These are phyloP conservation scores for Phytophthora pini DNA, from an alignment of 352 stramenopile species.

Conservation along the genomic window DNA sequence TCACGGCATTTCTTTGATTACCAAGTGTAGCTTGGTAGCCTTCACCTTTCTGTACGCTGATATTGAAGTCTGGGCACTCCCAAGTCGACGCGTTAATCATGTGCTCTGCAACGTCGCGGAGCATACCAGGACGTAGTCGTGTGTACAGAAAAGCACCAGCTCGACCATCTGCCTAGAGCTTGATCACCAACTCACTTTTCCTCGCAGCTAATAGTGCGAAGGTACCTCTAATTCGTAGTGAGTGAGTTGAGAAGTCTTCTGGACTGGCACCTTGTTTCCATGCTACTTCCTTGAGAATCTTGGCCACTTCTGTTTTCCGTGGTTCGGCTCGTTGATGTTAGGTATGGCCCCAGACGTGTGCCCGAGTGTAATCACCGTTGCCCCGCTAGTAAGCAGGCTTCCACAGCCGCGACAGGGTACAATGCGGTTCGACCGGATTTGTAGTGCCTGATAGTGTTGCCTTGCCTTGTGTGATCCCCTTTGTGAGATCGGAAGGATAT, in stretches of 20 bases:
- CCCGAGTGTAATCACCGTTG: not conserved
- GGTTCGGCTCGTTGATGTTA: not conserved
- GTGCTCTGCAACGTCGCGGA: constrained; percentile 21
- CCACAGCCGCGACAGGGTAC: constrained; percentile 21
- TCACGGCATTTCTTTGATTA: too few relatives aligned
- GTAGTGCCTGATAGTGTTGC: constrained; percentile 20
- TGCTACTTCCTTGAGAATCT: constrained; percentile 26
- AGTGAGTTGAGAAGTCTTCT: constrained; percentile 2
- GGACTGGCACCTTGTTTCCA: constrained; percentile 1
- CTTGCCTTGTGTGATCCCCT: constrained; percentile 8
- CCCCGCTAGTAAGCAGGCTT: not conserved
- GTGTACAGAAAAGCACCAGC: constrained; percentile 36
- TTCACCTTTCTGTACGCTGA: too few relatives aligned
- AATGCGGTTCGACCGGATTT: constrained; percentile 1
- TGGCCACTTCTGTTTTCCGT: constrained; percentile 11
- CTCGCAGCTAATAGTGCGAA: constrained; percentile 30
- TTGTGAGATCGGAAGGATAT: constrained; percentile 13
- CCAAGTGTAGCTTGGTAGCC: too few relatives aligned
- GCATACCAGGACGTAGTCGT: constrained; percentile 20
- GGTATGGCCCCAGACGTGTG: not conserved
- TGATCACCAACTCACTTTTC: constrained; percentile 37
- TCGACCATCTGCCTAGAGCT: constrained; percentile 35
- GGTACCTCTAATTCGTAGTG: constrained; percentile 23
- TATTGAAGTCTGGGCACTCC: constrained; percentile 13
- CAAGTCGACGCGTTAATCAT: constrained; percentile 33